Evolutionary conservation across 768 basidiomycete species (phyloP).

Genomic region (Russula vinacea): DNA sequence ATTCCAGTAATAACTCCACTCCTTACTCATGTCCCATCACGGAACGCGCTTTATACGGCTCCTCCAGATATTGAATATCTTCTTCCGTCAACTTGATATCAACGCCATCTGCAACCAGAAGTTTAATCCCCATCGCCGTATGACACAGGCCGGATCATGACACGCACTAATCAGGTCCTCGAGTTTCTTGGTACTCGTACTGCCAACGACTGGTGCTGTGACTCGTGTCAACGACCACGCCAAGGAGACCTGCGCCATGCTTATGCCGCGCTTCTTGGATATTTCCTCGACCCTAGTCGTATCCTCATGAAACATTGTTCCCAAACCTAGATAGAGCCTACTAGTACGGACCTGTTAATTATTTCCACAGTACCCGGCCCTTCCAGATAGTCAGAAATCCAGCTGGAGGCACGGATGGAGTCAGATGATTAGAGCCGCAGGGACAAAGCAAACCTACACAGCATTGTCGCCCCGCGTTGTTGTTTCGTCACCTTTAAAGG

Average conservation of each 20-base stretch:
- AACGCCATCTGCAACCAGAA: slow-evolving; percentile 10
- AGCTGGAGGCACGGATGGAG: slow-evolving; percentile 1
- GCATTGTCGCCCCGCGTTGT: slow-evolving; percentile 7
- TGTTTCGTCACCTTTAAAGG: slow-evolving; percentile 3
- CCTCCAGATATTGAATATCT: slow-evolving; percentile 25
- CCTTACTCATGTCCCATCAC: slow-evolving; percentile 12
- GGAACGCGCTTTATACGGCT: slow-evolving; percentile 26
- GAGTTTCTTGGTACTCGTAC: slow-evolving; percentile 25
- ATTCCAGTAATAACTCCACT: neutral
- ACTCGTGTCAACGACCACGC: slow-evolving; percentile 34
- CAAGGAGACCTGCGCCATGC: slow-evolving; percentile 45
- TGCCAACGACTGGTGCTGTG: slow-evolving; percentile 21
- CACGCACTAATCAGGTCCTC: slow-evolving; percentile 27
- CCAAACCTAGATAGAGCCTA: too few species aligned
- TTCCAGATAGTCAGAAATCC: neutral
- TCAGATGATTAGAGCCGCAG: neutral
- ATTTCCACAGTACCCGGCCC: slow-evolving; percentile 21
- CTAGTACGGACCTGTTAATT: slow-evolving; percentile 26
- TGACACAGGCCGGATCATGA: neutral
- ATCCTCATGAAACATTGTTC: neutral
- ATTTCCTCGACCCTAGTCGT: slow-evolving; percentile 41
- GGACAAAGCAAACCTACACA: neutral
- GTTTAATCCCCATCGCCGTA: neutral
- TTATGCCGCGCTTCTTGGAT: slow-evolving; percentile 38
- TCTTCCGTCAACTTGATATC: slow-evolving; percentile 22